phyloP scores from a whole-genome alignment of 345 rosid species.

The Gossypium ekmanianum region DNA sequence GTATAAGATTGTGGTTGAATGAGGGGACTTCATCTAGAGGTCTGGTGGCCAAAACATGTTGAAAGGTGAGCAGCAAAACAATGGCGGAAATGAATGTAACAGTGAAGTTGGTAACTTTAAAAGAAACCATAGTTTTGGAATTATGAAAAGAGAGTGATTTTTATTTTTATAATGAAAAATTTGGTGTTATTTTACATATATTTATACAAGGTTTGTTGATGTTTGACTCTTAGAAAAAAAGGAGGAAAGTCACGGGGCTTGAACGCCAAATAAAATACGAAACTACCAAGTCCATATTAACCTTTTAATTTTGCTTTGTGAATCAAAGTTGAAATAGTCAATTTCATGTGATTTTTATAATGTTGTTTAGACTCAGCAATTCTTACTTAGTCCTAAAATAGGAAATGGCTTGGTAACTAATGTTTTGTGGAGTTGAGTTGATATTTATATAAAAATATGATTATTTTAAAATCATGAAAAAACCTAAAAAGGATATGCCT shows the following conservation, averaged over 20 bases:
- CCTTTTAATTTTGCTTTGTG: neutral
- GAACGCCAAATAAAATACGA: neutral
- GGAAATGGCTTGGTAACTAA: neutral
- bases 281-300: neutral
- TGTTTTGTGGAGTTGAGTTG: neutral
- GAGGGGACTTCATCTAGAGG: conserved; percentile 17
- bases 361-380: neutral
- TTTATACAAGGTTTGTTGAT: neutral
- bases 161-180: neutral
- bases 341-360: neutral
- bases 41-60: conserved; percentile 27
- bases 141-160: neutral
- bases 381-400: neutral
- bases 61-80: conserved; percentile 5
- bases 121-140: neutral
- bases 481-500: no score
- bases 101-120: neutral
- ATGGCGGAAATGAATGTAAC: neutral
- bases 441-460: no score
- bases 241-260: neutral
- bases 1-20: neutral
- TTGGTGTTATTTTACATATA: no score
- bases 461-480: no score
- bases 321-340: neutral
- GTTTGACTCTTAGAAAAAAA: neutral